phyloP scores from a whole-genome alignment of 164 flowering plant genomes.

The Kingdonia uniflora region DNA sequence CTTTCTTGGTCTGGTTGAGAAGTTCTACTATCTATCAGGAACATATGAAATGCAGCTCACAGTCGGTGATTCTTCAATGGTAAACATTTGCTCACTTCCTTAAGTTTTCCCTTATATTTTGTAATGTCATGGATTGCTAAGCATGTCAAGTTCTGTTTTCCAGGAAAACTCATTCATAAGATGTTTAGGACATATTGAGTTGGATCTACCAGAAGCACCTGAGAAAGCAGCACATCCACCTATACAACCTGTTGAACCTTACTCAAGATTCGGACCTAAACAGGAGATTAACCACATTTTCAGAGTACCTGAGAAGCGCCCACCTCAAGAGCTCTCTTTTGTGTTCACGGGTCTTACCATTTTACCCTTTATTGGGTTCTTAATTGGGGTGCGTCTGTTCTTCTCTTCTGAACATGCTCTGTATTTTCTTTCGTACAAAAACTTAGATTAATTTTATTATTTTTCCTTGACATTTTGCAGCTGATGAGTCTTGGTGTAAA shows the following conservation, averaged over 20 bases:
- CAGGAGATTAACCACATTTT: slow-evolving; percentile 86
- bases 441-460: not conserved
- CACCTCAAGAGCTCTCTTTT: slow-evolving; percentile 71
- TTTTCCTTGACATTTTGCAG: slow-evolving; percentile 28
- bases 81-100: slow-evolving; percentile 17
- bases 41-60: slow-evolving; percentile 75
- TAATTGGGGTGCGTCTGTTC: slow-evolving; percentile 76
- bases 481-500: slow-evolving; percentile 62
- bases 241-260: slow-evolving; percentile 56
- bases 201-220: slow-evolving; percentile 94
- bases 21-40: slow-evolving; percentile 89
- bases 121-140: not conserved
- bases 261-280: slow-evolving; percentile 65
- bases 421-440: not conserved
- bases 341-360: slow-evolving; percentile 66
- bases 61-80: slow-evolving; percentile 94
- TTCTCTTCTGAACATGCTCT: not conserved
- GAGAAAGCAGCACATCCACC: slow-evolving; percentile 90
- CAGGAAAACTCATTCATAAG: slow-evolving; percentile 88
- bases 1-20: slow-evolving; percentile 91
- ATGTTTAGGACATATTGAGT: slow-evolving; percentile 62
- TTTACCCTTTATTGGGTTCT: slow-evolving; percentile 67
- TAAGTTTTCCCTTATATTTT: not conserved
- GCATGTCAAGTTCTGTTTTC: slow-evolving; percentile 10
- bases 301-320: slow-evolving; percentile 80